Conservation (phyloP, 768 basidiomycete species). For the Leccinum rimulosum region DNA sequence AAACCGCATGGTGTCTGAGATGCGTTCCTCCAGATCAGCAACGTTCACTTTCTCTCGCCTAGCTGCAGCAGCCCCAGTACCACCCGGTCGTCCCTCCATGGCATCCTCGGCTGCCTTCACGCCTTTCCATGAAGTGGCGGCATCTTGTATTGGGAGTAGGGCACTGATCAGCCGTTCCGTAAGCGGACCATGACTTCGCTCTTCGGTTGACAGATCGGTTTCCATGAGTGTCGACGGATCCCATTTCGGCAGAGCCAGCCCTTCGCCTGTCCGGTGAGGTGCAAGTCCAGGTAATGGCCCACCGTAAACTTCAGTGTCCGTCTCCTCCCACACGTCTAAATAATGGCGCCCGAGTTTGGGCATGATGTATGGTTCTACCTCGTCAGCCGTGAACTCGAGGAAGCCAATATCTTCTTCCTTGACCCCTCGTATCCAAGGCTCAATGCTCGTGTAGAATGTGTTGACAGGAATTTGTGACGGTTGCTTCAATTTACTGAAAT, state of each 20-base stretch:
- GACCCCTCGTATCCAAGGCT: conserved; percentile 85
- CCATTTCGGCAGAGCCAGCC: conserved; percentile 61
- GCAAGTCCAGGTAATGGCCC: conserved; percentile 40
- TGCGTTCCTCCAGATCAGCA: conserved; percentile 71
- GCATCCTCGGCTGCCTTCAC: conserved; percentile 83
- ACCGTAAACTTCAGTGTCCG: conserved; percentile 61
- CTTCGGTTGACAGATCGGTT: conserved; percentile 63
- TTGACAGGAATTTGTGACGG: conserved; percentile 66
- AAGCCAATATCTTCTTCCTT: conserved; percentile 96
- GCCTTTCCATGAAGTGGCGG: conserved; percentile 60
- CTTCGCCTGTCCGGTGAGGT: conserved; percentile 34
- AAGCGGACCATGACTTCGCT: conserved; percentile 81
- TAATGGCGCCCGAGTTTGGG: conserved; percentile 88
- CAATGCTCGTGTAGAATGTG: conserved; percentile 86
- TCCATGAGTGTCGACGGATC: conserved; percentile 82
- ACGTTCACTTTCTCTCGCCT: conserved; percentile 75
- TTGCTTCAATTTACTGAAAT: conserved; percentile 81
- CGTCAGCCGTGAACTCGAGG: conserved; percentile 87
- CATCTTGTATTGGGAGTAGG: conserved; percentile 66
- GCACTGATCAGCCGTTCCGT: conserved; percentile 83
- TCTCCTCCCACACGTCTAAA: conserved; percentile 89
- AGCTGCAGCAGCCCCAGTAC: conserved; percentile 74
- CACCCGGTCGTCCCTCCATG: conserved; percentile 80
- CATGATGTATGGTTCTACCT: conserved; percentile 81
- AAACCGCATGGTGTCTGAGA: conserved; percentile 73